Conservation (phyloP, 805 yeast species). For the Saturnispora hagleri region DNA sequence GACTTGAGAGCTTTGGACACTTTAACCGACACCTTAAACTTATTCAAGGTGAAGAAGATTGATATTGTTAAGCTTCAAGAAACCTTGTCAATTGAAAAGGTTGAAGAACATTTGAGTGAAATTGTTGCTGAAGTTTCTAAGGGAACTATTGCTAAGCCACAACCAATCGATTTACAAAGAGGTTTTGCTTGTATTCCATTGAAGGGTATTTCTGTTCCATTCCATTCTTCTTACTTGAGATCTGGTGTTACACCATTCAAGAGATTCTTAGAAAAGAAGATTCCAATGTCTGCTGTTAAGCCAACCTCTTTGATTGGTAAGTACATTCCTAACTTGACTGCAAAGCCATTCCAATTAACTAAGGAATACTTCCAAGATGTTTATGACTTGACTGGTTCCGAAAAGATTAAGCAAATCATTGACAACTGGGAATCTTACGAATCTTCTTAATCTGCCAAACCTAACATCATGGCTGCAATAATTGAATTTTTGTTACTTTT, state of each 20-base stretch:
- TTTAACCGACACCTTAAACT: slow-evolving; percentile 84
- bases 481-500: background rate
- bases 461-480: background rate
- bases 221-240: slow-evolving; percentile 98
- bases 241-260: slow-evolving; percentile 99
- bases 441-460: slow-evolving; percentile 26
- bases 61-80: slow-evolving; percentile 84
- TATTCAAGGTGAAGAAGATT: slow-evolving; percentile 88
- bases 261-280: slow-evolving; percentile 92
- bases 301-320: slow-evolving; percentile 88
- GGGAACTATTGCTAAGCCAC: slow-evolving; percentile 79
- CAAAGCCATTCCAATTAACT: slow-evolving; percentile 91
- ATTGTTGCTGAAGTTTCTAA: slow-evolving; percentile 80
- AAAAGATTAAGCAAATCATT: slow-evolving; percentile 78
- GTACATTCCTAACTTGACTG: slow-evolving; percentile 98
- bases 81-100: slow-evolving; percentile 75
- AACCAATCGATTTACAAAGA: slow-evolving; percentile 94
- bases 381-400: slow-evolving; percentile 82
- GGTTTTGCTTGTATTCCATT: slow-evolving; percentile 98
- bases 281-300: slow-evolving; percentile 89
- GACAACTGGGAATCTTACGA: slow-evolving; percentile 93
- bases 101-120: slow-evolving; percentile 78
- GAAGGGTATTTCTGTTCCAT: slow-evolving; percentile 98
- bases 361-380: slow-evolving; percentile 97
- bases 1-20: slow-evolving; percentile 93